These are phyloP conservation scores for Heterobasidion annosum DNA, from an alignment of 1,284 basidiomycete species.

Conservation along the genomic window DNA sequence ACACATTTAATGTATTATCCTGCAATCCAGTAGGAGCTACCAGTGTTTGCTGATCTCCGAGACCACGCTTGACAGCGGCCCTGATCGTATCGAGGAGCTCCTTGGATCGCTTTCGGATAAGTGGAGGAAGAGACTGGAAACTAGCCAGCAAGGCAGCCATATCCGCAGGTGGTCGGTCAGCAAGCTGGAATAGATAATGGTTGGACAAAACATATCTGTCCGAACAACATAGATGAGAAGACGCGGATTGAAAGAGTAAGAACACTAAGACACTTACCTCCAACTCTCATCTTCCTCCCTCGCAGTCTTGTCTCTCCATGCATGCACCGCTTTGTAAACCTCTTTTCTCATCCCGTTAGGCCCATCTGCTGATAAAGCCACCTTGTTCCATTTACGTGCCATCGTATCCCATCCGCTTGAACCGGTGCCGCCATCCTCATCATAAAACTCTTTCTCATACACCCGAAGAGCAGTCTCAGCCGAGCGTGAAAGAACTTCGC, in stretches of 20 bases:
- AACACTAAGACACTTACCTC: conserved; percentile 34
- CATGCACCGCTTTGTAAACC: conserved; percentile 42
- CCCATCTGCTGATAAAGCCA: conserved; percentile 29
- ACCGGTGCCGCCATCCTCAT: conserved; percentile 55
- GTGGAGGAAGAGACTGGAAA: conserved; percentile 50
- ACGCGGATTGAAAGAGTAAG: conserved; percentile 4
- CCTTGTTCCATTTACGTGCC: conserved; percentile 75
- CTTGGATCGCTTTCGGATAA: conserved; percentile 47
- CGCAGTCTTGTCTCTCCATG: conserved; percentile 80
- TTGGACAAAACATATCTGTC: conserved; percentile 66
- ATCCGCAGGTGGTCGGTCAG: conserved; percentile 56
- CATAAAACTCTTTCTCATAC: conserved; percentile 64
- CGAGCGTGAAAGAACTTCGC: conserved; percentile 59
- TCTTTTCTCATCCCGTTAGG: conserved; percentile 4
- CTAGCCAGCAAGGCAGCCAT: conserved; percentile 45
- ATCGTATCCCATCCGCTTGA: conserved; percentile 69
- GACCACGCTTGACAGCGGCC: conserved; percentile 31
- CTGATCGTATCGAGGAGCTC: conserved; percentile 58
- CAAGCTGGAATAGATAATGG: conserved; percentile 61
- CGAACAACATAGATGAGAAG: not conserved
- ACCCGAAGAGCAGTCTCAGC: conserved; percentile 65
- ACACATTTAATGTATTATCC: not conserved
- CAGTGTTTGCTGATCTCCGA: conserved; percentile 9
- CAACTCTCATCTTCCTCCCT: conserved; percentile 85
- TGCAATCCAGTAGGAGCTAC: not conserved